Evolutionary conservation across 352 stramenopile genomes (phyloP).

Genomic region (Plasmopara halstedii): DNA sequence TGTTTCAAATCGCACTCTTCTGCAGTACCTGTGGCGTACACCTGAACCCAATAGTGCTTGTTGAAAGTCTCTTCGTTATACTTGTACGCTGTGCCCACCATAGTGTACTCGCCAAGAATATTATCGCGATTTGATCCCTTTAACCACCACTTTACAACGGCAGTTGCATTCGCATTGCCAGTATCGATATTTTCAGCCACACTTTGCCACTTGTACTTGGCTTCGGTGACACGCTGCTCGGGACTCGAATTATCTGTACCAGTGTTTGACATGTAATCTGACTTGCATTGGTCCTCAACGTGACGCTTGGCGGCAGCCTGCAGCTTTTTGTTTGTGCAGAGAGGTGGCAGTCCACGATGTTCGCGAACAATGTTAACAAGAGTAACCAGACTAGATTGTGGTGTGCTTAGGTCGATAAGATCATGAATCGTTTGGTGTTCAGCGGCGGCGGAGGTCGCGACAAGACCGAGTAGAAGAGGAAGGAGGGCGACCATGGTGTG

Average conservation of each 20-base stretch:
- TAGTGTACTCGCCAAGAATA: constrained; percentile 25
- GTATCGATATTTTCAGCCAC: constrained; percentile 25
- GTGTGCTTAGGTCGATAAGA: too few relatives aligned
- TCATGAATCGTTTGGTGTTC: too few relatives aligned
- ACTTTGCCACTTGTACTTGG: constrained; percentile 39
- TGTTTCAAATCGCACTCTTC: constrained; percentile 16
- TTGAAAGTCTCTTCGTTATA: constrained; percentile 20
- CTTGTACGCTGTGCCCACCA: constrained; percentile 27
- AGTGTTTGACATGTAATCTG: constrained; percentile 22
- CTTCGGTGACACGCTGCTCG: constrained; percentile 3
- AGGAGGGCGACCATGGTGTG: too few relatives aligned
- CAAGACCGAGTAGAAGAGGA: too few relatives aligned
- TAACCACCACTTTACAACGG: constrained; percentile 28
- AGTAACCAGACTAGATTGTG: too few relatives aligned
- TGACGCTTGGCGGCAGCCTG: constrained; percentile 8
- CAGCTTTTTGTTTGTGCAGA: constrained; percentile 29
- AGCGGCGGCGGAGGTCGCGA: too few relatives aligned
- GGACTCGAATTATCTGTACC: constrained; percentile 31
- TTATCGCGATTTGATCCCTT: constrained; percentile 11
- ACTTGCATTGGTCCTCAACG: constrained; percentile 20
- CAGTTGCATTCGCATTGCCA: constrained; percentile 12
- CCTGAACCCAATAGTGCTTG: constrained; percentile 46
- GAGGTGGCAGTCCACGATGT: constrained; percentile 13
- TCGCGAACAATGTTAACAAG: constrained; percentile 35
- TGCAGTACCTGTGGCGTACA: constrained; percentile 25